These are phyloP conservation scores for Mrakia hoshinonis DNA, from an alignment of 768 basidiomycete species.

Conservation along the genomic window DNA sequence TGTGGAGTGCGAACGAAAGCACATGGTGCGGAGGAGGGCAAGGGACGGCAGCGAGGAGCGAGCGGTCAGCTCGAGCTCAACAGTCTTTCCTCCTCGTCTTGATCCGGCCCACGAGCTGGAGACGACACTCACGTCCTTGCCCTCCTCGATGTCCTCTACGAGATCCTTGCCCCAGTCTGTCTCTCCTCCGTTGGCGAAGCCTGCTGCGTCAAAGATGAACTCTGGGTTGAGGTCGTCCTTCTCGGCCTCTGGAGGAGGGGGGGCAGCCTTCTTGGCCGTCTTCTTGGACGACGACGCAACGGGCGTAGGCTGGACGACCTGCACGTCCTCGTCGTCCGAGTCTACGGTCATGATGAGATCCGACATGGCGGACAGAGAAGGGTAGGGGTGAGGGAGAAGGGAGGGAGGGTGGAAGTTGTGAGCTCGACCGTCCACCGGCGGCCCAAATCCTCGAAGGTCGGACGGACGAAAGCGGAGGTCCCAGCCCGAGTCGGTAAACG, in stretches of 20 bases:
- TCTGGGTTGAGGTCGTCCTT: slow-evolving; percentile 65
- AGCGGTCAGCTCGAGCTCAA: background rate
- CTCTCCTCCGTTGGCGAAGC: slow-evolving; percentile 55
- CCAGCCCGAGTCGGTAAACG: too few relatives aligned
- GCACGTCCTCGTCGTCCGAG: slow-evolving; percentile 58
- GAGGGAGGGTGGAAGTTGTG: background rate
- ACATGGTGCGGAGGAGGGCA: background rate
- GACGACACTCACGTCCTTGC: slow-evolving; percentile 31
- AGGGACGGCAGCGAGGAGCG: background rate
- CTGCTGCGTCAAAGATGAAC: slow-evolving; percentile 57
- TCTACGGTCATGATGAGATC: slow-evolving; percentile 80
- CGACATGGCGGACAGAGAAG: slow-evolving; percentile 7
- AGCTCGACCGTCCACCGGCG: background rate
- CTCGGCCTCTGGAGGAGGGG: slow-evolving; percentile 38
- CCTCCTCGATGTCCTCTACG: slow-evolving; percentile 53
- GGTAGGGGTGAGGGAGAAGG: background rate
- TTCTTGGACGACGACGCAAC: slow-evolving; percentile 30
- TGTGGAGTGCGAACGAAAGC: slow-evolving; percentile 35
- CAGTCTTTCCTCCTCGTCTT: background rate
- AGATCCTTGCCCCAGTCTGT: slow-evolving; percentile 52
- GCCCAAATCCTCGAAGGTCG: too few relatives aligned
- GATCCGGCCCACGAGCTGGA: too few relatives aligned
- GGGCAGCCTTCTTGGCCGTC: slow-evolving; percentile 30
- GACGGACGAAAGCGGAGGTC: too few relatives aligned
- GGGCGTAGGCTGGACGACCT: slow-evolving; percentile 29